These are phyloP conservation scores for Colletotrichum coccodes DNA, from an alignment of 2,329 filamentous ascomycete genomes.

Conservation along the genomic window DNA sequence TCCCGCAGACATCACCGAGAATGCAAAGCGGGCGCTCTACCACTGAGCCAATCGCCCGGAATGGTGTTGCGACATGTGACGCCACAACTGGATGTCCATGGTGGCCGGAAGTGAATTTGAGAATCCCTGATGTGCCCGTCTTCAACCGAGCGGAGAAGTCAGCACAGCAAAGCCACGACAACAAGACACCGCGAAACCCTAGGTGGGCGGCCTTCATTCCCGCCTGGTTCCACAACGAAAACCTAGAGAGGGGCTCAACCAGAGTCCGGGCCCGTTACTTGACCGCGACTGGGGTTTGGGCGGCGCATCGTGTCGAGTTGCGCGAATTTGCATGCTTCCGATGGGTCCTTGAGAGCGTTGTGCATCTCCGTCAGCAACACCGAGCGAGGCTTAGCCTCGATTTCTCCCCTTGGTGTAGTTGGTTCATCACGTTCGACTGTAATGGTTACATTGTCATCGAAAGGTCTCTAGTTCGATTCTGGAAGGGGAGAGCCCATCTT, in stretches of 20 bases:
- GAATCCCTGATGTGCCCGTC: not conserved
- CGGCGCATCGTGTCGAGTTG: not conserved
- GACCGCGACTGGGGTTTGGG: not conserved
- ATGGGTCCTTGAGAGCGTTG: not conserved
- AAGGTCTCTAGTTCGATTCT: slow-evolving; percentile 33
- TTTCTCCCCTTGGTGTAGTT: slow-evolving; percentile 28
- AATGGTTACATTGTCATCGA: slow-evolving; percentile 19
- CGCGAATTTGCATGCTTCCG: not conserved
- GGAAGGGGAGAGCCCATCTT: slow-evolving; percentile 19
- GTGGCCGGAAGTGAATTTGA: not conserved
- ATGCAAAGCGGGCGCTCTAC: slow-evolving; percentile 31
- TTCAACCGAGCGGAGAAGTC: not conserved
- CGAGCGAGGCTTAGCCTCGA: slow-evolving; percentile 12
- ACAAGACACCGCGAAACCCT: not conserved
- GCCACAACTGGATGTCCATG: not conserved
- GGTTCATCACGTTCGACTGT: slow-evolving; percentile 23
- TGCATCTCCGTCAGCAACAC: accelerated
- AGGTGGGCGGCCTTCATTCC: not conserved
- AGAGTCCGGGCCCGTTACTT: not conserved
- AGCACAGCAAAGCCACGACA: not conserved
- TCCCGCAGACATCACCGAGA: slow-evolving; percentile 3
- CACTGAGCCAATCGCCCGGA: slow-evolving; percentile 26
- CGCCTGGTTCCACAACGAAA: not conserved
- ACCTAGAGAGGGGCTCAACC: no score
- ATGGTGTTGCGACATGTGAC: not conserved